phyloP scores from a whole-genome alignment of 805 yeast species.

The Nakazawaea ernobii region DNA sequence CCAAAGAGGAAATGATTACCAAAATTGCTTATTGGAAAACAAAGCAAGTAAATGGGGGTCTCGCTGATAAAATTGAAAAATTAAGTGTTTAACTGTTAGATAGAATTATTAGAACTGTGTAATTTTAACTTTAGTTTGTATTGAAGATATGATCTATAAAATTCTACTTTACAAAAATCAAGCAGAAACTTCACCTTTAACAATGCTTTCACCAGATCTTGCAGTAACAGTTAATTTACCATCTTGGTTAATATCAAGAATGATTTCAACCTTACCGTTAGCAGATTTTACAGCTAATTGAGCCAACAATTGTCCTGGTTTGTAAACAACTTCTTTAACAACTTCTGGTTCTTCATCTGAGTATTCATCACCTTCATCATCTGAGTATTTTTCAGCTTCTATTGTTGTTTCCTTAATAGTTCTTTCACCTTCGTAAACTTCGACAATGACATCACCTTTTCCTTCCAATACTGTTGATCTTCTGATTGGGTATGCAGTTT shows the following conservation, averaged over 20 bases:
- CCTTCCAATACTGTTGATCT: conserved; percentile 63
- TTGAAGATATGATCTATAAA: too few relatives aligned
- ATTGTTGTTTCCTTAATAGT: conserved; percentile 75
- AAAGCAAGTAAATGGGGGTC: too few relatives aligned
- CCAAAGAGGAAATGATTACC: not conserved
- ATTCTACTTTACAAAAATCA: not conserved
- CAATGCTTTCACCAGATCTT: conserved; percentile 46
- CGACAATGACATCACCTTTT: conserved; percentile 56
- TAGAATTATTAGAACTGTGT: not conserved
- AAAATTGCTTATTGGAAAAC: too few relatives aligned
- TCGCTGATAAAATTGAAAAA: conserved; percentile 2
- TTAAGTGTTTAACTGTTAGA: not conserved
- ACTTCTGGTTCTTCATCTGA: conserved; percentile 89
- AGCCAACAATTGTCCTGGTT: conserved; percentile 70
- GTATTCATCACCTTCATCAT: conserved; percentile 40
- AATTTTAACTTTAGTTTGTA: not conserved
- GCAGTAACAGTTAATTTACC: conserved; percentile 61
- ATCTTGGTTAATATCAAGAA: conserved; percentile 58
- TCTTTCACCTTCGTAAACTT: conserved; percentile 81
- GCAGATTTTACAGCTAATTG: conserved; percentile 71
- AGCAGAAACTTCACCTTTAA: conserved; percentile 7
- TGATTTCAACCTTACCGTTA: conserved; percentile 64
- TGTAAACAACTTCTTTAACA: conserved; percentile 65
- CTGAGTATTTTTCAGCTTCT: conserved; percentile 57
- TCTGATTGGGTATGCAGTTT: conserved; percentile 89